A percentile compares a stretch with the other conserved stretches of the same genome.
Conservation (phyloP, 2,329 filamentous ascomycete genomes). For the Fusarium redolens region DNA sequence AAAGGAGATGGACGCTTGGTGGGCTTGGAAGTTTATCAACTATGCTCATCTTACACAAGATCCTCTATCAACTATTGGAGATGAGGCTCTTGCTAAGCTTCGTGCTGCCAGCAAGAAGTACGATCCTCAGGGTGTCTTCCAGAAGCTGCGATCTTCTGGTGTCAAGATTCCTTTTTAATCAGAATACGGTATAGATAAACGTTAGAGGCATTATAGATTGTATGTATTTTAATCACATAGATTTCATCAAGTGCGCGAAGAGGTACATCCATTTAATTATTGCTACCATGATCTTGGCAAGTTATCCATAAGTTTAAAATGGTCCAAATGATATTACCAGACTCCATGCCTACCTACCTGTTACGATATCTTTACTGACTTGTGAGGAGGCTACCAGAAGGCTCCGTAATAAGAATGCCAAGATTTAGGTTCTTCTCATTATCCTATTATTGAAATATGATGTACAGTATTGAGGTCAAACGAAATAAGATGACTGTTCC, state of each 20-base stretch:
- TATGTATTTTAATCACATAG: no score
- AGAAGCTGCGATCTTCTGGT: conserved; percentile 49
- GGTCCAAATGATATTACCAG: neutral
- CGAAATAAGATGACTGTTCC: neutral
- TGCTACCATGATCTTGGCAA: neutral
- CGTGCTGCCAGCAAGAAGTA: conserved; percentile 50
- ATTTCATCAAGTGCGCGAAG: no score
- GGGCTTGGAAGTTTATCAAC: conserved; percentile 56
- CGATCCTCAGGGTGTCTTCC: conserved; percentile 53
- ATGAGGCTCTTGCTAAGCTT: conserved; percentile 50
- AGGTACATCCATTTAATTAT: no score
- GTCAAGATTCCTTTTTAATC: conserved; percentile 46
- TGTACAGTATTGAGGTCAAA: neutral
- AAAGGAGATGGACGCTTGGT: conserved; percentile 40
- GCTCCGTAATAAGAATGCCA: neutral
- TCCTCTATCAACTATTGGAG: conserved; percentile 52
- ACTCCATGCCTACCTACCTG: neutral
- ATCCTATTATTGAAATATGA: neutral
- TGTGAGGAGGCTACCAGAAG: neutral
- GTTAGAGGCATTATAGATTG: neutral
- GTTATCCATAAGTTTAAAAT: neutral
- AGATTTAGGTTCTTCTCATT: neutral
- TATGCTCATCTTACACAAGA: conserved; percentile 56
- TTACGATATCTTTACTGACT: neutral
- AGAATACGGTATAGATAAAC: neutral